Evolutionary conservation across 2,329 filamentous ascomycete genomes (phyloP), one percentile per base, ranked within the genome.

Genomic region (Aspergillus sp.): DNA sequence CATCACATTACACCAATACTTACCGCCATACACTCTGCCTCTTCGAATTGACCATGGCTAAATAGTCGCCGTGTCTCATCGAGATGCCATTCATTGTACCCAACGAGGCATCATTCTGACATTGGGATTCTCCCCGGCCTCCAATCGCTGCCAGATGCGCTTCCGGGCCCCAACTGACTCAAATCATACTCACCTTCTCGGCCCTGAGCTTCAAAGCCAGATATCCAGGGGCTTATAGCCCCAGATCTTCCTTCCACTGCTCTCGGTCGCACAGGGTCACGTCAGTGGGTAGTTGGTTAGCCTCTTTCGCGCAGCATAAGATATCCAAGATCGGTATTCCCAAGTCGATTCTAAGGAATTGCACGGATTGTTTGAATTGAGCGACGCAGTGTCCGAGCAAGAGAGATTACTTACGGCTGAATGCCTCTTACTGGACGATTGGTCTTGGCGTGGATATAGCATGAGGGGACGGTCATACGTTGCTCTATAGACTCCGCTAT

Each of bases 201-300:
- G 10, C 32, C 32, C 32, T 34, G 32, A n/a, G 32, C 32, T 46
- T 59, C 57, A 13, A 59, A 47, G 49, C 52, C 43, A 55, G 55
- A 49, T 59, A 57, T n/a, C 57, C 57, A 7, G 50, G 53, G 31
- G 53, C 53, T 52, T 59, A 58, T 40, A 54, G 47, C 42, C 56
- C 53, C 21, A 58, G 42, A 50, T 58, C 55, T 31, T 44, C 52
- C 41, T 48, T 47, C 57, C 55, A 58, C 48, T 59, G 55, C 52
- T 56, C 52, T 41, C 54, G 54, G 44, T 58, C 54, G 42, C 54
- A 58, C 32, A 58, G 16, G 17, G 21, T 5, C 52, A 55, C 49
- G 20, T 21, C 16, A 43, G 38, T 44, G 29, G 49, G 40, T 47
- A 59, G 50, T 52, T 58, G 46, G 44, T 55, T 54, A 48, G 48